Conservation (phyloP, 2,329 filamentous ascomycete species). For the Ciborinia camelliae region DNA sequence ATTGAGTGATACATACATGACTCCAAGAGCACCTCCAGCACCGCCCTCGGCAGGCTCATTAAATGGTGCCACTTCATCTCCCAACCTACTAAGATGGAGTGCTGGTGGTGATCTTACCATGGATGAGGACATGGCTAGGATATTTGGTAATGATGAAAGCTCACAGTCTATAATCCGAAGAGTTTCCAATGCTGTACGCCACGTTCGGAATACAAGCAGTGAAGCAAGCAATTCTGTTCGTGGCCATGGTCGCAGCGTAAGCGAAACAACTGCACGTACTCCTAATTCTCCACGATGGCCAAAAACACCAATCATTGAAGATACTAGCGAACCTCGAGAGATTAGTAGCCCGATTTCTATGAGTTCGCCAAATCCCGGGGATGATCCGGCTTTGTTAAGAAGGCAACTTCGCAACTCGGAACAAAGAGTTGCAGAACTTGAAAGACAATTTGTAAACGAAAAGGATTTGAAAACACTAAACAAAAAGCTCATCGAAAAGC, state of each 20-base stretch:
- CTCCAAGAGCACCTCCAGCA: conserved; percentile 37
- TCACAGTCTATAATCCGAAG: conserved; percentile 79
- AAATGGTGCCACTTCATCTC: conserved; percentile 46
- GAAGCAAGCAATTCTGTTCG: conserved; percentile 48
- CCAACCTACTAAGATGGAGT: conserved; percentile 71
- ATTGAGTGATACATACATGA: conserved; percentile 38
- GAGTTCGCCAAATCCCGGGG: conserved; percentile 51
- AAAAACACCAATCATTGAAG: conserved; percentile 61
- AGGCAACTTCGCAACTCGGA: conserved; percentile 78
- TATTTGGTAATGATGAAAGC: conserved; percentile 71
- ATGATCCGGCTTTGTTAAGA: conserved; percentile 66
- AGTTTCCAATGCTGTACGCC: conserved; percentile 90
- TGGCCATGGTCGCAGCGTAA: conserved; percentile 59
- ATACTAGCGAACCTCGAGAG: conserved; percentile 51
- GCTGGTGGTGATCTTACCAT: conserved; percentile 83
- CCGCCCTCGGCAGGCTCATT: conserved; percentile 40
- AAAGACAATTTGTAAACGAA: conserved; percentile 67
- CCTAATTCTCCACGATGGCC: conserved; percentile 65
- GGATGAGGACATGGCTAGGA: conserved; percentile 93
- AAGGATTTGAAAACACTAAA: conserved; percentile 59
- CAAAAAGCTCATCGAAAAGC: conserved; percentile 84
- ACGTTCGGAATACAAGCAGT: conserved; percentile 79
- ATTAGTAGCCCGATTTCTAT: conserved; percentile 70
- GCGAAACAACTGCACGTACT: conserved; percentile 63
- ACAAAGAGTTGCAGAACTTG: conserved; percentile 80